A percentile compares a stretch with the other conserved stretches of the same genome.
phyloP scores from a whole-genome alignment of 192 early-diverging fungal species.

The Coemansia sp. region DNA sequence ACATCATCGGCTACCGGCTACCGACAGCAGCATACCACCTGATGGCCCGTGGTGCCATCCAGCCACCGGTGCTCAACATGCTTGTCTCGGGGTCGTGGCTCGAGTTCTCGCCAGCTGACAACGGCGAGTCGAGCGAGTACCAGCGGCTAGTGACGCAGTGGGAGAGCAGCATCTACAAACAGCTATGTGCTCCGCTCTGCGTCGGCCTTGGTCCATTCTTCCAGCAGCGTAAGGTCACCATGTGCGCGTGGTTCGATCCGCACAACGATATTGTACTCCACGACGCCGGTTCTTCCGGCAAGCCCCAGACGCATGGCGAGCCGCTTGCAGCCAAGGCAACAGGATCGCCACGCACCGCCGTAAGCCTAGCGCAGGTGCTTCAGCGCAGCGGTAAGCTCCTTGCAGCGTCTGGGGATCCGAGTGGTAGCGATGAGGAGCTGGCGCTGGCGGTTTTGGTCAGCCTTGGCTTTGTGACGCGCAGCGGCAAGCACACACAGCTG shows the following conservation, averaged over 20 bases:
- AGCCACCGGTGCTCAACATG: slow-evolving; percentile 65
- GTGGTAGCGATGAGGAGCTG: slow-evolving; percentile 4
- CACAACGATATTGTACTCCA: slow-evolving; percentile 41
- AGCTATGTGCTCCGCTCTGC: slow-evolving; percentile 59
- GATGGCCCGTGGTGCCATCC: slow-evolving; percentile 64
- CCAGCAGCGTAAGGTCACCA: slow-evolving; percentile 63
- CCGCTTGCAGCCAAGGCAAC: background rate
- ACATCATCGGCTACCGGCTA: slow-evolving; percentile 76
- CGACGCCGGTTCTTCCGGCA: slow-evolving; percentile 3
- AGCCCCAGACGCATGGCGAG: background rate
- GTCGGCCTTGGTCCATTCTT: slow-evolving; percentile 65
- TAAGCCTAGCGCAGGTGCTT: slow-evolving; percentile 13
- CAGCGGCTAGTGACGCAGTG: slow-evolving; percentile 62
- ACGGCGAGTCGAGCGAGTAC: slow-evolving; percentile 80
- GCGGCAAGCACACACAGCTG: slow-evolving; percentile 31
- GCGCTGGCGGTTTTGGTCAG: slow-evolving; percentile 19
- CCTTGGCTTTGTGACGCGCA: slow-evolving; percentile 24
- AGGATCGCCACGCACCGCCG: background rate
- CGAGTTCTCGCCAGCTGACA: slow-evolving; percentile 73
- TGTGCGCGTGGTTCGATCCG: slow-evolving; percentile 63
- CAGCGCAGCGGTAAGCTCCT: slow-evolving; percentile 15
- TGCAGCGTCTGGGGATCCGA: background rate
- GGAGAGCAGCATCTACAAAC: slow-evolving; percentile 58
- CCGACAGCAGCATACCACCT: slow-evolving; percentile 71
- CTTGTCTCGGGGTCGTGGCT: slow-evolving; percentile 65